Base-by-base conservation (phyloP, 495 filamentous ascomycete species). In the Coniosporium apollinis region DNA sequence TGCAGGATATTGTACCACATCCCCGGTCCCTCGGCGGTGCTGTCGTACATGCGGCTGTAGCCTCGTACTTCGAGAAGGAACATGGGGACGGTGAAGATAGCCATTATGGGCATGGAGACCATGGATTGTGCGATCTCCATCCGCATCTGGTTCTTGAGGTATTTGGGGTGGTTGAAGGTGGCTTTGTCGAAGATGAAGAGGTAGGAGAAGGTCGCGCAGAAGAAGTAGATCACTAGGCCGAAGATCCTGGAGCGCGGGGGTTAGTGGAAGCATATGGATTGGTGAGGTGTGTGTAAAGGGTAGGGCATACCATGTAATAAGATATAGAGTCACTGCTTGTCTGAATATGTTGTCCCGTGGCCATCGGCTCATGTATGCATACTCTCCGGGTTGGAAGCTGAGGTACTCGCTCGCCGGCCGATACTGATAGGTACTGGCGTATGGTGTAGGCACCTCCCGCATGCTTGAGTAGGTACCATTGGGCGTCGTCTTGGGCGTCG, bases 181-280 rank as follows among this genome's bases (percentile, higher is more conserved):
- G 71, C 66, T 54, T 96, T 84, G 59, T 96, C 86, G 66, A 93
- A 96, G 59, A 96, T 63, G 67, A 93, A 87, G 48, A 76, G 38
- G 63, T 92, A 96, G 20, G 84, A 93, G 19, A 92, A 63, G 25
- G 76, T 67, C 14, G 87, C 76, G 51, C 76, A 83, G 42, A 81
- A 41, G 56, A 86, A 93, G 65, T 96, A 96, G 42, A 85, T 58
- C 28, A 82, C 43, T 19, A 83, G 54, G 38, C 87, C 84, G 47
- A 89, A 91, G 46, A 92, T 51, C 76, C 85, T 93, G 49, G n/a
- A 22, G 18, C 37, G 21, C 22, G 39, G 38, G 30, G 19, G 37
- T 52, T 39, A 46, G 49, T n/a, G 25, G 35, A 34, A 31, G 34
- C 14, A 28, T 25, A 14, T 11, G 13, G 21, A 32, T 28, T 26